These are phyloP conservation scores for Phytophthora foliorum DNA, from an alignment of 352 stramenopile species.

Conservation along the genomic window DNA sequence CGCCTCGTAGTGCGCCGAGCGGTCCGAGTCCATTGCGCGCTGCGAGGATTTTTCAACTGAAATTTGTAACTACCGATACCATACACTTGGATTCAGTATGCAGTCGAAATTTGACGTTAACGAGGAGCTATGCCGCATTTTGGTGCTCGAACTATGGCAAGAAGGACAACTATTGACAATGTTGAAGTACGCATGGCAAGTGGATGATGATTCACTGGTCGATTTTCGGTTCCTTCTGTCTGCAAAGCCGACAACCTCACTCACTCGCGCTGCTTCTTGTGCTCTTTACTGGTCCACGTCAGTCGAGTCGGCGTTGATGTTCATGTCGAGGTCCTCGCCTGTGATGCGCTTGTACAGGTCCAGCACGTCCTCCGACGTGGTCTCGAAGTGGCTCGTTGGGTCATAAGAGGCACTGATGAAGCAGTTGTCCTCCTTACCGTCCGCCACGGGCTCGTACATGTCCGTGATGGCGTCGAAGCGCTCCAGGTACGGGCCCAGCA, in stretches of 20 bases:
- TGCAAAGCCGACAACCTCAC: slow-evolving; percentile 12
- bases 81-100: slow-evolving; percentile 26
- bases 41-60: slow-evolving; percentile 28
- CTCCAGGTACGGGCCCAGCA: slow-evolving; percentile 97
- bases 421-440: slow-evolving; percentile 95
- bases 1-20: slow-evolving; percentile 51
- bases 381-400: slow-evolving; percentile 98
- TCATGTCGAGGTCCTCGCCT: slow-evolving; percentile 98
- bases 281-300: slow-evolving; percentile 93
- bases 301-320: slow-evolving; percentile 96
- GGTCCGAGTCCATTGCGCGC: slow-evolving; percentile 28
- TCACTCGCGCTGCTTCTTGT: slow-evolving; percentile 3
- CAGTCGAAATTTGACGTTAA: slow-evolving; percentile 1
- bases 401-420: slow-evolving; percentile 98
- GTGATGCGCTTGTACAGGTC: slow-evolving; percentile 98
- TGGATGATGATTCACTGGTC: slow-evolving; percentile 26
- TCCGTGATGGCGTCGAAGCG: slow-evolving; percentile 97
- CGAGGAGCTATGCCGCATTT: slow-evolving; percentile 1
- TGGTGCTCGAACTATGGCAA: no score
- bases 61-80: slow-evolving; percentile 19
- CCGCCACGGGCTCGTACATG: slow-evolving; percentile 94
- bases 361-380: slow-evolving; percentile 97
- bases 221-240: slow-evolving; percentile 12
- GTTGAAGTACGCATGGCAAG: no score
- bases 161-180: no score